Percentiles rank a stretch among this genome's conserved stretches.
These are phyloP conservation scores for Penicillium oxalicum DNA, from an alignment of 2,329 filamentous ascomycete genomes.

Conservation along the genomic window DNA sequence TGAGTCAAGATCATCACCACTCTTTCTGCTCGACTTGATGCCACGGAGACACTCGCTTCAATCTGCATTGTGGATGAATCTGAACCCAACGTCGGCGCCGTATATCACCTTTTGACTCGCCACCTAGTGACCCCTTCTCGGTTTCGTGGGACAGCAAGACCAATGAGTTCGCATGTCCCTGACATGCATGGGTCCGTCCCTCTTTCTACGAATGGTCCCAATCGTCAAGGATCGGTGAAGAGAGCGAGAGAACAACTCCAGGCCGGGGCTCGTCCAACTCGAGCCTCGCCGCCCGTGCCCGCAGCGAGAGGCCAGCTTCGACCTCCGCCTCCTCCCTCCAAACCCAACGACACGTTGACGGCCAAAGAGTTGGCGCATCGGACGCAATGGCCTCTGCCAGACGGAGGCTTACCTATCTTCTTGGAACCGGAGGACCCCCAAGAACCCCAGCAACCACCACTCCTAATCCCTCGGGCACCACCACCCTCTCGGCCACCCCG, in stretches of 20 bases:
- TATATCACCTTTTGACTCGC: not conserved
- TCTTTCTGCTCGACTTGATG: constrained; percentile 8
- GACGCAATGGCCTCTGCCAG: constrained; percentile 44
- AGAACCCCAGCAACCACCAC: constrained; percentile 23
- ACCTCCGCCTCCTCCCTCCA: not conserved
- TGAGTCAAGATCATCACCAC: not conserved
- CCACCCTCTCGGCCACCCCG: constrained; percentile 40
- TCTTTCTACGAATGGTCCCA: constrained; percentile 8
- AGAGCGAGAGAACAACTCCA: constrained; percentile 32
- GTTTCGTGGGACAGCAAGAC: not conserved
- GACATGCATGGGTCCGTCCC: constrained; percentile 7
- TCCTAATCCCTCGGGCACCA: constrained; percentile 30
- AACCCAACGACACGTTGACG: constrained; percentile 7
- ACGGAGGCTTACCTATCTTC: constrained; percentile 20
- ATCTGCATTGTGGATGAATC: not conserved
- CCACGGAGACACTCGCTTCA: not conserved
- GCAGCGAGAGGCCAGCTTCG: constrained; percentile 5
- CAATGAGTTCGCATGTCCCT: constrained; percentile 20
- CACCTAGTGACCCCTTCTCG: too few relatives aligned
- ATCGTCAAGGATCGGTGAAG: constrained; percentile 31
- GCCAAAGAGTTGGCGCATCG: constrained; percentile 28
- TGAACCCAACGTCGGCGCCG: not conserved
- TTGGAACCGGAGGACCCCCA: constrained; percentile 24
- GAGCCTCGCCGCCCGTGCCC: constrained; percentile 8
- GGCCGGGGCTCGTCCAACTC: constrained; percentile 25